Evolutionary conservation across 208 protist genomes (phyloP).

Genomic region (Acanthamoeba lenticulata): DNA sequence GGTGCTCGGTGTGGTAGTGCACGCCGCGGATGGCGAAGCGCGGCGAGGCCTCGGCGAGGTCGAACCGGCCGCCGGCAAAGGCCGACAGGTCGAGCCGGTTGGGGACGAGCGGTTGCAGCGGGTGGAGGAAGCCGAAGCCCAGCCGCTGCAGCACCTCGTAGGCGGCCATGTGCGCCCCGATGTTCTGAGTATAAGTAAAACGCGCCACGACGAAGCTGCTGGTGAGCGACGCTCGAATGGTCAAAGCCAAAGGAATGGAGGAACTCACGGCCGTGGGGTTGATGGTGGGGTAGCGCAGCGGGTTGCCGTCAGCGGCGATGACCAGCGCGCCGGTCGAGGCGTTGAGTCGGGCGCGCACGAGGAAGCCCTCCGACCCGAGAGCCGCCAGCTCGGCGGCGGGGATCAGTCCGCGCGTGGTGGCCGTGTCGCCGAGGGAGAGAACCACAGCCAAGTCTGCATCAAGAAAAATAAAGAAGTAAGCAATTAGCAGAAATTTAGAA

Average conservation of each 20-base stretch:
- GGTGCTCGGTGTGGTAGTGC: slow-evolving; percentile 71
- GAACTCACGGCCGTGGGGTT: not conserved
- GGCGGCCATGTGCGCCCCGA: slow-evolving; percentile 40
- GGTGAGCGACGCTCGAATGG: not conserved
- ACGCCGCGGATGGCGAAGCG: not conserved
- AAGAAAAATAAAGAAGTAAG: not conserved
- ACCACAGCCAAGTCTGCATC: not conserved
- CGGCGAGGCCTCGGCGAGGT: not conserved
- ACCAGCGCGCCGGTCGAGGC: not conserved
- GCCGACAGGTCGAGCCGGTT: not conserved
- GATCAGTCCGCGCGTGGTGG: slow-evolving; percentile 1
- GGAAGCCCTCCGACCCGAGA: slow-evolving; percentile 30
- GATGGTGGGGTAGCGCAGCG: slow-evolving; percentile 6
- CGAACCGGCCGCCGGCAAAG: not conserved
- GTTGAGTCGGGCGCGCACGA: not conserved
- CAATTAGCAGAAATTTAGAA: too few relatives aligned
- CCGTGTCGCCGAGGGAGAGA: slow-evolving; percentile 36
- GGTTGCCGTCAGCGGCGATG: slow-evolving; percentile 31
- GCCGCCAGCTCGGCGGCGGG: not conserved
- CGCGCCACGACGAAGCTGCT: not conserved
- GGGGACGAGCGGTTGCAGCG: slow-evolving; percentile 36
- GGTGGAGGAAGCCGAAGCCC: slow-evolving; percentile 70
- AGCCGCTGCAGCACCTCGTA: slow-evolving; percentile 56
- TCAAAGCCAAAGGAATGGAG: not conserved
- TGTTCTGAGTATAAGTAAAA: not conserved